These are phyloP conservation scores for Pseudocercospora fijiensis DNA, from an alignment of 2,329 filamentous ascomycete species.

Conservation along the genomic window DNA sequence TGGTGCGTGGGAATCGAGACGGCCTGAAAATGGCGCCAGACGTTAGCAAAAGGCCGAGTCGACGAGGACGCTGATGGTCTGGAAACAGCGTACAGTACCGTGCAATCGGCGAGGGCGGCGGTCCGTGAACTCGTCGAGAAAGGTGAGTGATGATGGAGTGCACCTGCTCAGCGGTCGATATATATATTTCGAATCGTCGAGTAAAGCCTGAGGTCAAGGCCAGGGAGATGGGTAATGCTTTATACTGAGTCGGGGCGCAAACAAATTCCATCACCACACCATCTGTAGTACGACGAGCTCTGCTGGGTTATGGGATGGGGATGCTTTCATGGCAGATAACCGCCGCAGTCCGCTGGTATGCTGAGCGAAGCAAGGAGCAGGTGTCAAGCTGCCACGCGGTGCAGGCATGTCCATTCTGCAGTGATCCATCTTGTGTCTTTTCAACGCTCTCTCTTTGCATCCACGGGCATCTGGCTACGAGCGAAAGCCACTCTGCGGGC, in stretches of 20 bases:
- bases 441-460: slow-evolving; percentile 18
- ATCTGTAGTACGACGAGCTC: slow-evolving; percentile 24
- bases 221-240: slow-evolving; percentile 22
- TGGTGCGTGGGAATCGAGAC: slow-evolving; percentile 11
- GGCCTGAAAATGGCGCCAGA: neutral
- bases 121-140: too few relatives aligned
- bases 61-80: neutral
- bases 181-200: slow-evolving; percentile 4
- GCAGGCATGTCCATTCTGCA: slow-evolving; percentile 23
- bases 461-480: slow-evolving; percentile 18
- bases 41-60: neutral
- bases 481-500: slow-evolving; percentile 1
- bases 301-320: slow-evolving; percentile 23
- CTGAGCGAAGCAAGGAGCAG: slow-evolving; percentile 28
- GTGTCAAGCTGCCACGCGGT: slow-evolving; percentile 29
- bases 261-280: slow-evolving; percentile 29
- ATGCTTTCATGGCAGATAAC: slow-evolving; percentile 27
- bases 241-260: slow-evolving; percentile 28
- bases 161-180: neutral
- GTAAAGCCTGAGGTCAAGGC: neutral
- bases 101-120: neutral
- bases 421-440: slow-evolving; percentile 19
- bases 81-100: neutral
- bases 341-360: slow-evolving; percentile 27
- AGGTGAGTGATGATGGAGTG: neutral